These are phyloP conservation scores for Scleroderma bovista DNA, from an alignment of 768 basidiomycete genomes.

Conservation along the genomic window DNA sequence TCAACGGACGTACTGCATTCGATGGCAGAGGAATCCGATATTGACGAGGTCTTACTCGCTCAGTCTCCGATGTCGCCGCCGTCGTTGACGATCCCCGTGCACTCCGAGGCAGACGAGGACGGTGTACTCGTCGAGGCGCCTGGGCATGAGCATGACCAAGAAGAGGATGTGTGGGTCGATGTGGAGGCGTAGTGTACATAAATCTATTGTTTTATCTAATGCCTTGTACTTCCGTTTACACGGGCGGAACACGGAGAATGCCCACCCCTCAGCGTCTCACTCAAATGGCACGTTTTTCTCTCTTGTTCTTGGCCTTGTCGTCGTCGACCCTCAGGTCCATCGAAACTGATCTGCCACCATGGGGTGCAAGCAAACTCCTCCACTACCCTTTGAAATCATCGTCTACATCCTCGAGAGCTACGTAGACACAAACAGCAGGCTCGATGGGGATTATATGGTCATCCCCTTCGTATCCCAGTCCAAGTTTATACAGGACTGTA, in stretches of 20 bases:
- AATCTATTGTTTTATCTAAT: neutral
- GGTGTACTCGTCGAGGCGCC: slow-evolving; percentile 15
- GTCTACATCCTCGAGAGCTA: neutral
- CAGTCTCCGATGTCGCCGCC: slow-evolving; percentile 6
- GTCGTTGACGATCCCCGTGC: slow-evolving; percentile 1
- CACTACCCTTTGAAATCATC: neutral
- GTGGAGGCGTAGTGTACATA: slow-evolving; percentile 27
- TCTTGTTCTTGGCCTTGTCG: too few relatives aligned
- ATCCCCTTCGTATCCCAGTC: neutral
- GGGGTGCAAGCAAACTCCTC: neutral
- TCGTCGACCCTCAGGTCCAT: neutral
- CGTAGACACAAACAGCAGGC: neutral
- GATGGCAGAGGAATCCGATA: neutral
- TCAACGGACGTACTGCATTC: neutral
- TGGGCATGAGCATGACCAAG: neutral
- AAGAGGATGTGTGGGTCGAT: slow-evolving; percentile 32
- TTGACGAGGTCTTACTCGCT: slow-evolving; percentile 23
- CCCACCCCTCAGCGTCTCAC: neutral
- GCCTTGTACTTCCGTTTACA: too few relatives aligned
- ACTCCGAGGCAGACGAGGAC: neutral
- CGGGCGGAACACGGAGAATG: neutral
- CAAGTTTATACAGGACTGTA: neutral
- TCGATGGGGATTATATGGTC: neutral
- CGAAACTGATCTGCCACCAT: neutral
- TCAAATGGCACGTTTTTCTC: neutral